Evolutionary conservation across 345 rosid genomes (phyloP), one percentile per base, ranked within the genome.

Genomic region (Geranium brycei): DNA sequence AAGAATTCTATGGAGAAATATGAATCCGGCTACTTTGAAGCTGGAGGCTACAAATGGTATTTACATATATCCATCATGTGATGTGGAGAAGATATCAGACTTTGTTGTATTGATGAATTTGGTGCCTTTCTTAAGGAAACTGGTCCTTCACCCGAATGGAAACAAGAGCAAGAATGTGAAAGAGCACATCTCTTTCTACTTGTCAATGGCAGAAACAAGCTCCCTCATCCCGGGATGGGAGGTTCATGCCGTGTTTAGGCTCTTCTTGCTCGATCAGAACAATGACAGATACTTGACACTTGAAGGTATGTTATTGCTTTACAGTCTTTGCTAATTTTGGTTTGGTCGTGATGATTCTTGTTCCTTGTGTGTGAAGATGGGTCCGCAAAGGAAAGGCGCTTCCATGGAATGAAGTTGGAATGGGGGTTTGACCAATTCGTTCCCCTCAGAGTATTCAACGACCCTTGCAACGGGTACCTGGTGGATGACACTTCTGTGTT

Each of bases 21-120:
- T 57, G 96, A 86, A 78, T 77, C 91, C 1, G 80, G 66, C 32
- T 73, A 66, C 66, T 86, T 88, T 72, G 81, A 80, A 76, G 92
- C 92, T 17, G 79, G 84, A 60, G 92, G 92, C 68, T 83, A 76
- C 78, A 81, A 79, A 78, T 89, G 96, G 92, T 84, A 73, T 23
- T 23, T 23, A 23, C 28, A 23, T 65, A 11, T 41, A 4, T 23
- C 28, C 28, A 23, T 23, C 28, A 23, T 23, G 28, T 23, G 28
- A 23, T 23, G 28, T 23, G 28, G 28, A 23, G 28, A 23, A 23
- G 28, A 23, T 23, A 23, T 23, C 28, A 23, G 28, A 23, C 28
- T 23, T 23, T 23, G 28, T 2, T 23, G 28, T 23, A 35, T 3
- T 35, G 41, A 35, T 35, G 41, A 35, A 35, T 7, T 35, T 35